Conservation (phyloP, 495 filamentous ascomycete species). For the Daldinia childiae region DNA sequence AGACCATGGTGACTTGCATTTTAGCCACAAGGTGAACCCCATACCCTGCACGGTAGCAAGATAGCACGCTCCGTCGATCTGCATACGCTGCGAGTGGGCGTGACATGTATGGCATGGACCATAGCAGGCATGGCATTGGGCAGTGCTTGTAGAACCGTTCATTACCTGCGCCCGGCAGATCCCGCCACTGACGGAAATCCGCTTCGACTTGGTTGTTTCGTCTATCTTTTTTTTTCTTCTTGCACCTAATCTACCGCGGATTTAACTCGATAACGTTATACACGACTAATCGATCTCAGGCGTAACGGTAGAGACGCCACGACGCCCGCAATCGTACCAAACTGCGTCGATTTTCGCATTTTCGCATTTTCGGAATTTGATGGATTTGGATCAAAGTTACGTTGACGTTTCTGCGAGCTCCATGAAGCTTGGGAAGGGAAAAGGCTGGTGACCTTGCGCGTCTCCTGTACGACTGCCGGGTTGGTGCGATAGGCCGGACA, state of each 20-base stretch:
- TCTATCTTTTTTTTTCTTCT: conserved; percentile 31
- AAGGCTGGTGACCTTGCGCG: conserved; percentile 45
- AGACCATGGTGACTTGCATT: conserved; percentile 43
- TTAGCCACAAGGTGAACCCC: conserved; percentile 40
- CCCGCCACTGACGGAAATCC: conserved; percentile 37
- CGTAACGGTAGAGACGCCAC: conserved; percentile 27
- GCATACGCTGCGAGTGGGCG: conserved; percentile 29
- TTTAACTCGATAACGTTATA: conserved; percentile 20
- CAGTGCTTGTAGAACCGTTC: conserved; percentile 28
- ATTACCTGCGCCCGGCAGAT: conserved; percentile 39
- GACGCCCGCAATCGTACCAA: conserved; percentile 22
- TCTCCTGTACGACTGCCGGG: conserved; percentile 40
- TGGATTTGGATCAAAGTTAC: conserved; percentile 35
- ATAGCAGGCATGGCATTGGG: conserved; percentile 38
- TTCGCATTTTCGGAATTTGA: conserved; percentile 34
- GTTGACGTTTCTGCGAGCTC: conserved; percentile 29
- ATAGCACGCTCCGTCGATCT: conserved; percentile 42
- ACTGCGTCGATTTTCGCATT: conserved; percentile 15
- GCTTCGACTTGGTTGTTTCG: conserved; percentile 32
- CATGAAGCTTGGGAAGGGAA: conserved; percentile 45
- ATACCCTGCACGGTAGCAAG: conserved; percentile 33
- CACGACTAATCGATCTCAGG: conserved; percentile 25
- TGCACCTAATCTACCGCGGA: conserved; percentile 15
- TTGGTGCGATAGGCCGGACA: conserved; percentile 43
- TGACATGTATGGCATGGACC: conserved; percentile 28